Evolutionary conservation across 495 filamentous ascomycete species (phyloP), one percentile per base, ranked within the genome.

Genomic region (Halenospora varia): DNA sequence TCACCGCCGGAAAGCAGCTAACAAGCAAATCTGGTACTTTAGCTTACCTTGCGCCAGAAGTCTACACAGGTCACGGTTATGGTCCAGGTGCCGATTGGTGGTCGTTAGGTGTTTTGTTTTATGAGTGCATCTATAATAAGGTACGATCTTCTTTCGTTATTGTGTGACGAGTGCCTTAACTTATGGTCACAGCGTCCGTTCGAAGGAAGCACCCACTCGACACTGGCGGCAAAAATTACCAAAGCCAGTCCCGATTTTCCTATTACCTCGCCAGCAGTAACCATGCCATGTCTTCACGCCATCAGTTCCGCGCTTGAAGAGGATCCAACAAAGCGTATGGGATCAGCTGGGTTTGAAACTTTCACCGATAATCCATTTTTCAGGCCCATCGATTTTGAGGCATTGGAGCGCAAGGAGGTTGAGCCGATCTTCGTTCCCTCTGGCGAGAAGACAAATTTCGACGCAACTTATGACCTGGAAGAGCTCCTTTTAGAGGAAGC

Each of bases 61-160:
- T 97, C 22, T 98, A 97, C 60, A 82, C 83, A 60, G 94, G 92
- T 22, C 81, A 79, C 40, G 94, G 93, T 9, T 98, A 98, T 65
- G 80, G 83, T 53, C 82, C 80, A 20, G 89, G 94, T 64, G 92
- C 95, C 11, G 94, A 98, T 71, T 98, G 94, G 94, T 98, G 94
- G 94, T 96, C 93, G 13, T 69, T 98, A 22, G 94, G 94, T 26
- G 94, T 98, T 46, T 83, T 93, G 2, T 96, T 97, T 70, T 98
- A 96, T 72, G 94, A 98, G 72, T 97, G 94, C 79, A 96, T 98
- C 48, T 98, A 97, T 74, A 97, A 94, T 72, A 97, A 95, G 86
- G 92, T 93, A 74, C 50, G 81, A n/a, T n/a, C n/a, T n/a, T n/a
- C n/a, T n/a, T n/a, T n/a, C n/a, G n/a, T n/a, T n/a, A n/a, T n/a